Percentiles rank a stretch among this genome's conserved stretches.
These are phyloP conservation scores for Pseudocercospora crystallina DNA, from an alignment of 2,329 filamentous ascomycete genomes.

Conservation along the genomic window DNA sequence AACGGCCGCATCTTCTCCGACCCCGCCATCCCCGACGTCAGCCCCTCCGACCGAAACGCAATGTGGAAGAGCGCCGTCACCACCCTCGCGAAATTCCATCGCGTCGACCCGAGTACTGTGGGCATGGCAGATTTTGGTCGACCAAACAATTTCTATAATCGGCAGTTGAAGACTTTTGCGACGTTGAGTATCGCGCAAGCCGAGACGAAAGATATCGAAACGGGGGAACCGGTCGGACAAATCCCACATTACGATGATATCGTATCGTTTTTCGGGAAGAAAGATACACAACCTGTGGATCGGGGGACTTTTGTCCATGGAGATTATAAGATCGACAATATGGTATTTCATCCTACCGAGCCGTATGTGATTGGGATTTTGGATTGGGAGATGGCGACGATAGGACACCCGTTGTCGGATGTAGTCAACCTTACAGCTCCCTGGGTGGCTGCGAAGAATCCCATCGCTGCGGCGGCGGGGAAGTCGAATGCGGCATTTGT, in stretches of 20 bases:
- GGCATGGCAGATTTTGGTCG: conserved; percentile 74
- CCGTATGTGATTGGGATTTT: conserved; percentile 87
- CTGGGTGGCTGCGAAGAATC: conserved; percentile 42
- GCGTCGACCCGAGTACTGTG: conserved; percentile 65
- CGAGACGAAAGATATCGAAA: conserved; percentile 72
- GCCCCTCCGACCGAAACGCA: conserved; percentile 65
- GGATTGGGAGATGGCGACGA: conserved; percentile 98
- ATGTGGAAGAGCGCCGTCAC: conserved; percentile 86
- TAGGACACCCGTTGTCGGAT: conserved; percentile 93
- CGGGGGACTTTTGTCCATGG: conserved; percentile 81
- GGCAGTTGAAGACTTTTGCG: conserved; percentile 81
- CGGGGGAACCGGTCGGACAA: conserved; percentile 70
- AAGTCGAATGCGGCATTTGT: conserved; percentile 56
- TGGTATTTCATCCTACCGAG: conserved; percentile 79
- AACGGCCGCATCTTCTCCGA: conserved; percentile 93
- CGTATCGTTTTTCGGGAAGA: conserved; percentile 73
- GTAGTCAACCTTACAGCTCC: conserved; percentile 71
- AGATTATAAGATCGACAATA: conserved; percentile 79
- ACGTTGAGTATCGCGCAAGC: conserved; percentile 79
- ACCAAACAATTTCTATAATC: conserved; percentile 73
- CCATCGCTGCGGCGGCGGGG: conserved; percentile 40
- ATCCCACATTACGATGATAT: conserved; percentile 82
- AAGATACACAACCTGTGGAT: conserved; percentile 70
- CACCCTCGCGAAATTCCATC: conserved; percentile 83
- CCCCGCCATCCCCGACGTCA: conserved; percentile 72